Base-by-base conservation (phyloP, 257 asterid species). In the Haberlea rhodopensis region DNA sequence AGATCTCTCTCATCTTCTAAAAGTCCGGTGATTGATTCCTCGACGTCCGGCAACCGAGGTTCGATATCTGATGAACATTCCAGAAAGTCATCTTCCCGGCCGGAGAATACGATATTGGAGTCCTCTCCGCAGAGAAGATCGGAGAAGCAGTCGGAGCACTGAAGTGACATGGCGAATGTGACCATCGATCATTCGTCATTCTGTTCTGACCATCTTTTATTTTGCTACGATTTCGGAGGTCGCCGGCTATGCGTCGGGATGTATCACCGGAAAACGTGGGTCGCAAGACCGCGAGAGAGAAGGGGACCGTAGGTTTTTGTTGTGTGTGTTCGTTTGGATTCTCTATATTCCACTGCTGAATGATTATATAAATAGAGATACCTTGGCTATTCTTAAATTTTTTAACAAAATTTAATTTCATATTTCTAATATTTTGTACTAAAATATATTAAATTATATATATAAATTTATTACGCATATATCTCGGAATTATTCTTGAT, bases 71-170 rank as follows among this genome's bases (percentile, higher is more conserved):
- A 89, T 26, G 95, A 84, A 57, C 80, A 87, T 74, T 85, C 98
- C 78, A 84, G 84, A 72, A 59, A 57, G 45, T 84, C 95, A 7
- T 75, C 83, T 54, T 76, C 79, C 69, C 69, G 77, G 54, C 76
- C 75, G 80, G 94, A 76, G 69, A 84, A 64, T 19, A 92, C 72
- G 56, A 65, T 69, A 58, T 55, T 80, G 72, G 96, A 87, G 64
- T 92, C 97, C 85, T 92, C 97, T 66, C 87, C 78, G 87, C 99
- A 92, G 65, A 89, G 95, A 25, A 92, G 87, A 77, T 85, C 97
- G 87, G 97, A 86, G 82, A 89, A 80, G 85, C 95, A 81, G 67
- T 91, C 95, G 79, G 95, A 83, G 86, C 78, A 87, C 60, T 90
- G 79, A 65, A 82, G 70, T 22, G 96, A 85, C 98, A 88, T 88